Evolutionary conservation across 768 basidiomycete genomes (phyloP).

Genomic region (Auriscalpium orientale): DNA sequence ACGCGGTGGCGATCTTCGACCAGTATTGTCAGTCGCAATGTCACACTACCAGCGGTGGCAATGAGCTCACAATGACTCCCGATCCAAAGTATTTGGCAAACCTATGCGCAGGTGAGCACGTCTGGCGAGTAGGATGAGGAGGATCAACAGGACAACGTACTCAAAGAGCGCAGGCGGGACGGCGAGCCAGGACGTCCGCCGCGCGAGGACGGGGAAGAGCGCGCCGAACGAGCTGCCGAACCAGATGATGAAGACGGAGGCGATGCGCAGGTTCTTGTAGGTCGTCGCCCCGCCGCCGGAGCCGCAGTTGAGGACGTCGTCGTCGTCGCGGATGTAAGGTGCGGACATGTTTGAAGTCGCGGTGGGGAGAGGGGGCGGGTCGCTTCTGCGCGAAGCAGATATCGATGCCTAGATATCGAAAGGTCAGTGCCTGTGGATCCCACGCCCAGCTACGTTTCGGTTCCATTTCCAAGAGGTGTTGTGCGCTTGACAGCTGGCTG

Average conservation of each 20-base stretch:
- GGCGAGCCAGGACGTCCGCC: constrained; percentile 39
- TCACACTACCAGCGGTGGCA: neutral
- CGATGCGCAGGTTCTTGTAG: constrained; percentile 51
- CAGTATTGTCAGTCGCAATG: neutral
- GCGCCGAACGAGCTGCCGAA: constrained; percentile 51
- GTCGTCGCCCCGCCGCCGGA: constrained; percentile 45
- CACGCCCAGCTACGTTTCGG: no score
- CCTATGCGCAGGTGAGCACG: neutral
- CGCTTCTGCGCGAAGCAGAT: no score
- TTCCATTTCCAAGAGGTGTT: no score
- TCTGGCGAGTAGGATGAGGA: neutral
- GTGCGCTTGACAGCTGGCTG: no score
- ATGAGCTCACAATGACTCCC: constrained; percentile 6
- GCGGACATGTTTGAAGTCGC: neutral
- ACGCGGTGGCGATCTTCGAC: constrained; percentile 76
- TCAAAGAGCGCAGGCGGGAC: constrained; percentile 62
- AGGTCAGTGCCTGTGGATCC: no score
- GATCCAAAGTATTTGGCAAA: constrained; percentile 13
- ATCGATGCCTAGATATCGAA: no score
- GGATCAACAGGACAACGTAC: constrained; percentile 32
- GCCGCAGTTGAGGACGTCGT: constrained; percentile 32
- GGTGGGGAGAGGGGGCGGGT: neutral
- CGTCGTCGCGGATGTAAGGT: neutral
- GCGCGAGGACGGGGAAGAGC: constrained; percentile 64
- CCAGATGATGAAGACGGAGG: constrained; percentile 69